Percentiles rank a stretch among this genome's conserved stretches.
Evolutionary conservation across 106 monocot species (phyloP).

Genomic region (Dioscorea alata): DNA sequence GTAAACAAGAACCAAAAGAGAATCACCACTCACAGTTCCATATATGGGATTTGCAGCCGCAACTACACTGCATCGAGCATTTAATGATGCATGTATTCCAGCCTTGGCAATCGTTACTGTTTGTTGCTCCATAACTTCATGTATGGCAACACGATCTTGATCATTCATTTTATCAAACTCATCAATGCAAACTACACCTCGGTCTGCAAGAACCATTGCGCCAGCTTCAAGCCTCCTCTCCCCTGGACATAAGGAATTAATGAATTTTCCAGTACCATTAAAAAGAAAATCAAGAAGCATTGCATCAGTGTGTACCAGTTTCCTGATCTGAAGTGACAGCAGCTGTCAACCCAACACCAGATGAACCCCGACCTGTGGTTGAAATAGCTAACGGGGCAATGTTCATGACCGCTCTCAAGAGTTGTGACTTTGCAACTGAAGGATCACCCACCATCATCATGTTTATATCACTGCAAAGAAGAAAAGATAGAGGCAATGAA

Average conservation of each 20-base stretch:
- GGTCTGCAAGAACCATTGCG: slow-evolving; percentile 99
- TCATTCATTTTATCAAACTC: slow-evolving; percentile 99
- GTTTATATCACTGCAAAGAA: slow-evolving; percentile 72
- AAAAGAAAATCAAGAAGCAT: background rate
- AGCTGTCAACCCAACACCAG: slow-evolving; percentile 99
- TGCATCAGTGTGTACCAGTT: slow-evolving; percentile 48
- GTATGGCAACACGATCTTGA: slow-evolving; percentile 94
- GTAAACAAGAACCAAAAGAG: background rate
- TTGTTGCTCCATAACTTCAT: slow-evolving; percentile 99
- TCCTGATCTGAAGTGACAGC: slow-evolving; percentile 98
- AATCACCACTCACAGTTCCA: slow-evolving; percentile 70
- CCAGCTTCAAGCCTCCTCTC: slow-evolving; percentile 99
- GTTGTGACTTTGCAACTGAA: slow-evolving; percentile 97
- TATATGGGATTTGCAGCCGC: slow-evolving; percentile 99
- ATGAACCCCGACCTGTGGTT: slow-evolving; percentile 96
- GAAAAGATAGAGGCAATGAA: background rate
- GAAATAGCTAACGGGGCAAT: slow-evolving; percentile 97
- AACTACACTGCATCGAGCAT: slow-evolving; percentile 98
- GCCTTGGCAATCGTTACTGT: slow-evolving; percentile 99
- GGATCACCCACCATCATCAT: slow-evolving; percentile 99
- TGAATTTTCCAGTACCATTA: slow-evolving; percentile 1
- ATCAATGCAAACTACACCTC: slow-evolving; percentile 99
- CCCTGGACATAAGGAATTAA: slow-evolving; percentile 35
- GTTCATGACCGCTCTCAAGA: slow-evolving; percentile 91
- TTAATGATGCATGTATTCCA: slow-evolving; percentile 97